Base-by-base conservation (phyloP, 257 asterid genomes). In the Salvia hispanica region DNA sequence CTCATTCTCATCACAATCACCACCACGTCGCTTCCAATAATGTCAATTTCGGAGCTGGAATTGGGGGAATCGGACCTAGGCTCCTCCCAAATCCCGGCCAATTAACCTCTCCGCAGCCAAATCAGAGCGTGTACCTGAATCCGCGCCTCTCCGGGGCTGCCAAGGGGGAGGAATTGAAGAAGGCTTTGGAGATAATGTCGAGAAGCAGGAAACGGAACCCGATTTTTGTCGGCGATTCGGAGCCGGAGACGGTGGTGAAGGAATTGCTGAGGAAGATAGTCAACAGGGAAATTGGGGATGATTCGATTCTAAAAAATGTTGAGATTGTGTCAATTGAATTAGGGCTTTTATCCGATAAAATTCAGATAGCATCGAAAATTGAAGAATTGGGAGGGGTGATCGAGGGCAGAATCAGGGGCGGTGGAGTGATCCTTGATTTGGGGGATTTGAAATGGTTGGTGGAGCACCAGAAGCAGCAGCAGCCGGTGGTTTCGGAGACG, bases 361-460 rank as follows among this genome's bases (percentile, higher is more conserved):
- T 48, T 62, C 72, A 72, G 68, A 72, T 90, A 45, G 67, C 72
- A 0, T 61, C 74, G 1, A 93, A 80, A 79, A 85, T 90, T 28
- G 83, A 76, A 25, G 89, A 93, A 67, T 72, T 93, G 60, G 88
- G 83, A 46, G 76, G 61, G 15, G 51, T 72, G 71, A 82, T 90
- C 16, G 92, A 81, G 72, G 69, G 62, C n/a, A 86, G 52, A 81
- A 72, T 86, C 11, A 74, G 71, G 9, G 67, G 42, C 52, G 89
- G 92, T 0, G 90, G 92, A 0, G 82, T 93, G 79, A 76, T 93
- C 80, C 79, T 93, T 63, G 91, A 93, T 80, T 84, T 93, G 85
- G 98, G 98, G 37, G 95, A 93, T 77, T 78, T 93, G 84, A 90
- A 86, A 72, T 93, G 99, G 97, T 85, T 93, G 71, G 95, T 93